These are phyloP conservation scores for Lodderomyces margitis DNA, from an alignment of 1,139 yeast genomes.

Conservation along the genomic window DNA sequence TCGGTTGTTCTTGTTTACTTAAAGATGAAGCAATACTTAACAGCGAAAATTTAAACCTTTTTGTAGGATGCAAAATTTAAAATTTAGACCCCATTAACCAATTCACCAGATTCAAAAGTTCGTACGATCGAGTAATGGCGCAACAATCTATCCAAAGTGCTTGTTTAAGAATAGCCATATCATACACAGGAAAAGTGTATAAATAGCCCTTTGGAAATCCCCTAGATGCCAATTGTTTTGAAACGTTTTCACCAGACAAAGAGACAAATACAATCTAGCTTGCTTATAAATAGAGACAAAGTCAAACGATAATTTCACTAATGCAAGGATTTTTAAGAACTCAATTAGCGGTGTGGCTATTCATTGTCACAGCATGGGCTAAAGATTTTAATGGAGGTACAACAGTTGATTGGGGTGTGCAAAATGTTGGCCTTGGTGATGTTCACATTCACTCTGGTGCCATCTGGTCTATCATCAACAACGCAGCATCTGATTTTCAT, in stretches of 20 bases:
- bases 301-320: neutral
- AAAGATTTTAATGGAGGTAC: neutral
- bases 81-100: neutral
- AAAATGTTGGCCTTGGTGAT: neutral
- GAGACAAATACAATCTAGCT: neutral
- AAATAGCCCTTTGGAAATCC: neutral
- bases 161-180: neutral
- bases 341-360: neutral
- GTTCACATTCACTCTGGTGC: conserved; percentile 21
- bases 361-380: neutral
- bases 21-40: too few species aligned
- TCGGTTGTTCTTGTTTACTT: too few species aligned
- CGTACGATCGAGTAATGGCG: neutral
- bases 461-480: conserved; percentile 32
- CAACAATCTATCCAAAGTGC: neutral
- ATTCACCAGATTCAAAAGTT: neutral
- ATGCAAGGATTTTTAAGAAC: neutral
- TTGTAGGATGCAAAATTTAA: neutral
- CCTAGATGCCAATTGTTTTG: neutral
- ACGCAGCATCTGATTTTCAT: conserved; percentile 21
- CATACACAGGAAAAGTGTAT: neutral
- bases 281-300: neutral
- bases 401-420: neutral
- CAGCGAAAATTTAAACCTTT: too few species aligned
- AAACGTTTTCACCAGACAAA: neutral